Evolutionary conservation across 257 asterid species (phyloP), one percentile per base, ranked within the genome.

Genomic region (Schizonepeta tenuifolia): DNA sequence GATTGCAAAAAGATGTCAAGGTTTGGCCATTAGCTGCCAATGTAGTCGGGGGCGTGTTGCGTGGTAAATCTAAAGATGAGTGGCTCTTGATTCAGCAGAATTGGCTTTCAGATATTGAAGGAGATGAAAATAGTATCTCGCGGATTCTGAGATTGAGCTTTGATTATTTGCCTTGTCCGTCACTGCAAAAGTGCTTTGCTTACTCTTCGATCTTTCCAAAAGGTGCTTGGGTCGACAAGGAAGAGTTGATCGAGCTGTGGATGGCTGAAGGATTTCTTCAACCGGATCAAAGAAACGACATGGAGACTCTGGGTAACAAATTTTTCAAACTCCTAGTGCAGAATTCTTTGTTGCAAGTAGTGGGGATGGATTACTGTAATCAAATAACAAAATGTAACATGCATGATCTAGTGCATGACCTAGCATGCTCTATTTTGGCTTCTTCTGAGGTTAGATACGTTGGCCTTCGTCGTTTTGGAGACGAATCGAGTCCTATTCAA

Each of bases 11-110:
- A 81, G 56, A 67, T 84, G 86, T 31, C 56, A 49, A n/a, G 88
- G 84, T 3, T 22, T 81, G 35, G 35, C 81, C 88, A 1, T 56
- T 84, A n/a, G 76, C 86, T 4, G 74, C 80, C 43, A 78, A 75
- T 7, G 72, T 75, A 26, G 33, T 81, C 0, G 86, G 84, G 8
- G 75, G 83, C 13, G 5, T 79, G 54, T 36, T 84, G 33, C 14
- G 31, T 4, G 64, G 54, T 44, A 44, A 44, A 33, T 33, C 6
- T 33, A 33, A 33, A 33, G 36, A 33, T 33, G 36, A 33, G 36
- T 33, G 36, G 36, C 36, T 33, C 36, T 33, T 24, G 2, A 24
- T 24, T 1, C 26, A 24, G 26, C 26, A 24, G 26, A 24, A 24
- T 24, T 24, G 26, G 26, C 26, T 24, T 24, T 24, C 26, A 24